phyloP scores from a whole-genome alignment of 805 yeast species.

The Kodamaea hsintzibuensis region DNA sequence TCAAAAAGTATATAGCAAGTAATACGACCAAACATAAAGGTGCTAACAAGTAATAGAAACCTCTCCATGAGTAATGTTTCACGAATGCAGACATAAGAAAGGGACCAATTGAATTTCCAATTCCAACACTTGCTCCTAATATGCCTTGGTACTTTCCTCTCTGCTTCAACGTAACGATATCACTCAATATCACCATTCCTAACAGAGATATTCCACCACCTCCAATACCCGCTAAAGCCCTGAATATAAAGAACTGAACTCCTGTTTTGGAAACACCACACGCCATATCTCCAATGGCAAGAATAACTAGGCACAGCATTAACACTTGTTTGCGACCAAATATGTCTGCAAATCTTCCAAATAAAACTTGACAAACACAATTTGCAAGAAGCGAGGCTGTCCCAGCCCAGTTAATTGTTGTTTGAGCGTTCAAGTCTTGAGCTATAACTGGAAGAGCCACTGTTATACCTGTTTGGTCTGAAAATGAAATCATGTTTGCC shows the following conservation, averaged over 20 bases:
- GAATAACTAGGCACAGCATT: conserved; percentile 37
- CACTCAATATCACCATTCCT: conserved; percentile 54
- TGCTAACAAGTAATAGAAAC: conserved; percentile 50
- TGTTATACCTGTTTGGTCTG: conserved; percentile 51
- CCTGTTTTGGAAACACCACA: conserved; percentile 54
- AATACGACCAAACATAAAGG: conserved; percentile 41
- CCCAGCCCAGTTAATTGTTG: conserved; percentile 60
- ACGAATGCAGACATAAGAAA: conserved; percentile 54
- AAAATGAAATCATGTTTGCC: conserved; percentile 43
- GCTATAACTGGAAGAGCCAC: conserved; percentile 53
- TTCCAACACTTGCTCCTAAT: conserved; percentile 50
- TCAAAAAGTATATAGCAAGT: conserved; percentile 30
- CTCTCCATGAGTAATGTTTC: conserved; percentile 49
- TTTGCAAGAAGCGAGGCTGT: conserved; percentile 53
- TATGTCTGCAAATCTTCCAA: conserved; percentile 57
- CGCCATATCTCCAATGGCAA: conserved; percentile 47
- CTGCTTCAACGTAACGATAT: conserved; percentile 51
- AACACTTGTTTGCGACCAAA: conserved; percentile 52
- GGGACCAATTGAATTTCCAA: conserved; percentile 58
- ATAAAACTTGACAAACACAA: conserved; percentile 51
- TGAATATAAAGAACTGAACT: conserved; percentile 49
- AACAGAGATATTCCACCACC: conserved; percentile 53
- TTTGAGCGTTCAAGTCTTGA: conserved; percentile 44
- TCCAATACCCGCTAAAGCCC: conserved; percentile 59
- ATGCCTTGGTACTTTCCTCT: conserved; percentile 62